Evolutionary conservation across 2,329 filamentous ascomycete genomes (phyloP).

Genomic region (Aurifilum marmelostoma): DNA sequence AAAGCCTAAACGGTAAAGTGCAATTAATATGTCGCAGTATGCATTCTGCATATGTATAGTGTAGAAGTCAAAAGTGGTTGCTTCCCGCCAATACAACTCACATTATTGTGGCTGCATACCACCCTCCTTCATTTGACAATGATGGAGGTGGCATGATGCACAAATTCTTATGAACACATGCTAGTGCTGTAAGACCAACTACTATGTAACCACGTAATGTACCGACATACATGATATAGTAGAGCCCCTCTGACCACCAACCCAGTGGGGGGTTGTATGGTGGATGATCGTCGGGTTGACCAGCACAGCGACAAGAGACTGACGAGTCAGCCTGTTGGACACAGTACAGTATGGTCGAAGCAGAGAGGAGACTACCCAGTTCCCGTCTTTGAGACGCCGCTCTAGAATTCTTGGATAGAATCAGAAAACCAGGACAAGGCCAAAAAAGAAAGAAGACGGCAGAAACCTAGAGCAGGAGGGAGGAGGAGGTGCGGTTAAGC

Average conservation of each 20-base stretch:
- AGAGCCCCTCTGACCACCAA: background rate
- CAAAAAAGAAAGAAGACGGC: no score
- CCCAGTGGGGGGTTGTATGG: no score
- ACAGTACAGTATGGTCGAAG: no score
- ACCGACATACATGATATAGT: no score
- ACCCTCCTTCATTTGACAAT: background rate
- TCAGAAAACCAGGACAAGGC: background rate
- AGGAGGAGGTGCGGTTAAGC: conserved; percentile 7
- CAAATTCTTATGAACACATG: background rate
- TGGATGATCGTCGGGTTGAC: no score
- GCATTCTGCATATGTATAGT: background rate
- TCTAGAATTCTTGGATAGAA: background rate
- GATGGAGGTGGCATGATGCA: background rate
- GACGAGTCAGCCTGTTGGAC: background rate
- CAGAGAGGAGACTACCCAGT: no score
- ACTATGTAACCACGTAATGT: no score
- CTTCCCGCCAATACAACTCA: no score
- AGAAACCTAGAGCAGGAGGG: no score
- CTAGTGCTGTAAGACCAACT: no score
- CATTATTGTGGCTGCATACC: background rate
- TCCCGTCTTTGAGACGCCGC: no score
- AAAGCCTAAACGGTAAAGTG: conserved; percentile 3
- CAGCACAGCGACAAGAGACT: background rate
- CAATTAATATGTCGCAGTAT: background rate
- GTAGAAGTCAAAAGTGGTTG: background rate